Conservation (phyloP, 495 filamentous ascomycete species). For the Hypoxylon subgilvum region DNA sequence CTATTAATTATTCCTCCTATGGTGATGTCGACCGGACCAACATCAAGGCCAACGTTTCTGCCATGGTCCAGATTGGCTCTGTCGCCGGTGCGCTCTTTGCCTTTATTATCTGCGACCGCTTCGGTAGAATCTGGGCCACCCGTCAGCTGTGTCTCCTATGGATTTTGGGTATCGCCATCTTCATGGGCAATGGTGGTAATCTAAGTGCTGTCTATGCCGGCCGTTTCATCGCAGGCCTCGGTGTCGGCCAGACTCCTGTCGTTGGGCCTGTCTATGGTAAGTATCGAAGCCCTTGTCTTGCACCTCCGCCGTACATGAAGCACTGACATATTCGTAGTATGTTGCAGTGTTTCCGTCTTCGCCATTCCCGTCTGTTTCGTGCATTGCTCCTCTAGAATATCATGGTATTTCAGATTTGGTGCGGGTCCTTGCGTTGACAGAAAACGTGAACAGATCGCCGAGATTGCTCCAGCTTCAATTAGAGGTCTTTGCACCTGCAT, state of each 20-base stretch:
- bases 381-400: slow-evolving; percentile 4
- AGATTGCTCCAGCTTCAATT: slow-evolving; percentile 66
- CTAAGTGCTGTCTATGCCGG: slow-evolving; percentile 70
- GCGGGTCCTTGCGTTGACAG: slow-evolving; percentile 17
- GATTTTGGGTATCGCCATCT: slow-evolving; percentile 71
- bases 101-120: slow-evolving; percentile 69
- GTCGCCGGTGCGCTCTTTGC: slow-evolving; percentile 71
- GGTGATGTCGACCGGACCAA: slow-evolving; percentile 61
- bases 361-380: background rate
- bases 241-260: slow-evolving; percentile 70
- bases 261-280: slow-evolving; percentile 62
- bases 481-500: slow-evolving; percentile 72
- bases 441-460: slow-evolving; percentile 51
- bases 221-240: slow-evolving; percentile 70
- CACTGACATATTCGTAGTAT: slow-evolving; percentile 23
- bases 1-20: slow-evolving; percentile 62
- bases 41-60: slow-evolving; percentile 71
- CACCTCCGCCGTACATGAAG: background rate
- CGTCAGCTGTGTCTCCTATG: slow-evolving; percentile 68
- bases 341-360: background rate
- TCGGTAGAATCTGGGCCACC: slow-evolving; percentile 73
- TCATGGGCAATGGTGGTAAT: slow-evolving; percentile 66
- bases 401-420: slow-evolving; percentile 1
- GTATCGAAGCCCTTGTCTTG: background rate
- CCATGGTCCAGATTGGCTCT: slow-evolving; percentile 75